These are phyloP conservation scores for Stemphylium beticola DNA, from an alignment of 2,329 filamentous ascomycete genomes.

Conservation along the genomic window DNA sequence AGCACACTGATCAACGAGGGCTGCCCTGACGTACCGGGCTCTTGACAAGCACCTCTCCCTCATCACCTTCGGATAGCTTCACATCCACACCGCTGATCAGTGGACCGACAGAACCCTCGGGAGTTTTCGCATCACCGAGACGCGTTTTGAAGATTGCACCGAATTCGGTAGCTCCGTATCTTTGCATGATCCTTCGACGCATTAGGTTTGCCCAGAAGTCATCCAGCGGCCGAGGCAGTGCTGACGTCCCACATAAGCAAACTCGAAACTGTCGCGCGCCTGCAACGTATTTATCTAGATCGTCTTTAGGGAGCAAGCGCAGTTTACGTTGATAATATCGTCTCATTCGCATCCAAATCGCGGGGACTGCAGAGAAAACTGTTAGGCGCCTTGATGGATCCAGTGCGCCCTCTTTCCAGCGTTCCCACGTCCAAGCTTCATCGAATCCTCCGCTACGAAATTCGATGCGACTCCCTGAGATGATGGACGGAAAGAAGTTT, in stretches of 20 bases:
- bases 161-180: conserved; percentile 55
- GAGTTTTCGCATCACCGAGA: conserved; percentile 36
- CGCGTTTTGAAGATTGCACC: conserved; percentile 53
- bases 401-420: conserved; percentile 40
- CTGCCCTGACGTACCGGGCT: conserved; percentile 33
- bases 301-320: conserved; percentile 33
- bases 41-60: conserved; percentile 56
- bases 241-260: conserved; percentile 56
- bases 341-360: conserved; percentile 48
- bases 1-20: neutral
- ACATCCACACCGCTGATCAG: conserved; percentile 49
- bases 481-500: conserved; percentile 45
- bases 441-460: conserved; percentile 47
- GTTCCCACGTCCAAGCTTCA: conserved; percentile 44
- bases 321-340: conserved; percentile 47
- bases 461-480: conserved; percentile 42
- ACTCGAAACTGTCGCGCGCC: conserved; percentile 52
- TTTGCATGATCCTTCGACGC: conserved; percentile 51
- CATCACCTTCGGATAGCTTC: conserved; percentile 53
- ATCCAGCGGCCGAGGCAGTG: conserved; percentile 57
- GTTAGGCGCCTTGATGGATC: conserved; percentile 33
- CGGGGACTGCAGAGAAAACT: conserved; percentile 47
- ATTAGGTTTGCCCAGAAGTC: conserved; percentile 58
- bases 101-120: conserved; percentile 46
- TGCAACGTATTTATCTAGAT: conserved; percentile 50